These are phyloP conservation scores for Colletotrichum karsti DNA, from an alignment of 2,329 filamentous ascomycete species.

Conservation along the genomic window DNA sequence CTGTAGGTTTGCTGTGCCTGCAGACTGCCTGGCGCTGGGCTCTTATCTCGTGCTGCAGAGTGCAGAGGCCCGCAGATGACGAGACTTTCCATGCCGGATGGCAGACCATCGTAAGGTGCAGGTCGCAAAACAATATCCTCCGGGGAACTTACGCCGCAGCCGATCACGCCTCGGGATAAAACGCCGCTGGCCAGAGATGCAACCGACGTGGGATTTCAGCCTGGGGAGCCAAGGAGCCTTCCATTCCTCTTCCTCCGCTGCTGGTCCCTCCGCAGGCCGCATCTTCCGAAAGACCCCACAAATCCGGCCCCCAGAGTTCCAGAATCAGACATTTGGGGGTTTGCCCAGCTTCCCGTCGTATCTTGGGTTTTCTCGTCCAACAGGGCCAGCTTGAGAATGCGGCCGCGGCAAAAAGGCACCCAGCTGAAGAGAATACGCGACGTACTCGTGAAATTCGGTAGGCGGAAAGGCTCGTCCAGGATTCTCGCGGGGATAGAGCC, in stretches of 20 bases:
- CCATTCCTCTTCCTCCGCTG: not conserved
- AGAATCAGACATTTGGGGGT: not conserved
- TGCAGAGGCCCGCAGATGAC: conserved; percentile 16
- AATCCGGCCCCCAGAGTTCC: not conserved
- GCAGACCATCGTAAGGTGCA: conserved; percentile 6
- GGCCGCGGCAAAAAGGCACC: not conserved
- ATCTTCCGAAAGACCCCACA: conserved; percentile 16
- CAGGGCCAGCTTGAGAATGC: not conserved
- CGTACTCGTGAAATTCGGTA: not conserved
- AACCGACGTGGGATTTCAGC: not conserved
- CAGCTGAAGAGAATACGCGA: not conserved
- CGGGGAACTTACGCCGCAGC: not conserved
- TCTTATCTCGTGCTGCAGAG: conserved; percentile 7
- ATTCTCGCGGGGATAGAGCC: not conserved
- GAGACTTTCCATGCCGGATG: conserved; percentile 15
- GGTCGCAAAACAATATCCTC: not conserved
- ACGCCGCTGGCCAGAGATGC: not conserved
- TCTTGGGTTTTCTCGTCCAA: not conserved
- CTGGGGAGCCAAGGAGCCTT: not conserved
- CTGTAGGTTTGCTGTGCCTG: conserved; percentile 14
- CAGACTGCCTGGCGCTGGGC: conserved; percentile 5
- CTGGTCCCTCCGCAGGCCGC: conserved; percentile 14
- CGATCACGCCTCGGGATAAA: not conserved
- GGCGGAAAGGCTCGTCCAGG: not conserved
- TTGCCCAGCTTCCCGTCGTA: too few species aligned